These are phyloP conservation scores for Aspergillus campestris DNA, from an alignment of 495 filamentous ascomycete genomes.

Conservation along the genomic window DNA sequence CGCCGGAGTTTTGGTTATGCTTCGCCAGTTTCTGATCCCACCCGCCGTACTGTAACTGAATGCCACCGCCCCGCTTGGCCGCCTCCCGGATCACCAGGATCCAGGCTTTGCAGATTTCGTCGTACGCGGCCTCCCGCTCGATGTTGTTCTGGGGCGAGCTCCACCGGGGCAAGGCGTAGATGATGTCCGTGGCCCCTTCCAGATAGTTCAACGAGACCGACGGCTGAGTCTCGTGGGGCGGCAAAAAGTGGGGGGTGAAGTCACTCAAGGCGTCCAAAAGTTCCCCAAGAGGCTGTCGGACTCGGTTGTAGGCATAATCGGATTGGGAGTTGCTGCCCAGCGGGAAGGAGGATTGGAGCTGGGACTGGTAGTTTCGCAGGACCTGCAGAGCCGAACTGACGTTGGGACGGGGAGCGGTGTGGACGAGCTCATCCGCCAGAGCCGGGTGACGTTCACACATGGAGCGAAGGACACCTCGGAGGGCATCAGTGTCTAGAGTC, in stretches of 20 bases:
- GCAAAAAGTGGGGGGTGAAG: slow-evolving; percentile 91
- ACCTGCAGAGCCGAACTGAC: slow-evolving; percentile 72
- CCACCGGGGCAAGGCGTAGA: slow-evolving; percentile 84
- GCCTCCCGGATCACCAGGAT: slow-evolving; percentile 85
- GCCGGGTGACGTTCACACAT: slow-evolving; percentile 85
- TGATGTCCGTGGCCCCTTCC: slow-evolving; percentile 79
- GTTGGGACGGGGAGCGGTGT: slow-evolving; percentile 74
- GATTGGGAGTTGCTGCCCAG: slow-evolving; percentile 73
- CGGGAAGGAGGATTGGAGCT: slow-evolving; percentile 73
- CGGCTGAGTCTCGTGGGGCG: slow-evolving; percentile 77
- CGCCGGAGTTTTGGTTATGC: slow-evolving; percentile 81
- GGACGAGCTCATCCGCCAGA: slow-evolving; percentile 66
- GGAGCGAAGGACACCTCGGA: slow-evolving; percentile 72
- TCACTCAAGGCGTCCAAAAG: slow-evolving; percentile 86
- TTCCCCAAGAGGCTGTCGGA: slow-evolving; percentile 68
- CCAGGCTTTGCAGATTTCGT: slow-evolving; percentile 93
- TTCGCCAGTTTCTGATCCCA: slow-evolving; percentile 87
- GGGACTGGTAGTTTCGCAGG: slow-evolving; percentile 69
- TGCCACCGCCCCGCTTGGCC: slow-evolving; percentile 82
- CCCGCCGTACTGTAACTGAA: slow-evolving; percentile 79
- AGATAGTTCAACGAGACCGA: slow-evolving; percentile 74
- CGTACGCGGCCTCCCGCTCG: slow-evolving; percentile 89
- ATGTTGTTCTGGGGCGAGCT: slow-evolving; percentile 75
- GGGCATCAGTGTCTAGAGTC: slow-evolving; percentile 74
- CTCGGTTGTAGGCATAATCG: slow-evolving; percentile 92